Percentiles rank a stretch among this genome's conserved stretches.
Evolutionary conservation across 352 stramenopile species (phyloP).

Genomic region (Albugo candida): DNA sequence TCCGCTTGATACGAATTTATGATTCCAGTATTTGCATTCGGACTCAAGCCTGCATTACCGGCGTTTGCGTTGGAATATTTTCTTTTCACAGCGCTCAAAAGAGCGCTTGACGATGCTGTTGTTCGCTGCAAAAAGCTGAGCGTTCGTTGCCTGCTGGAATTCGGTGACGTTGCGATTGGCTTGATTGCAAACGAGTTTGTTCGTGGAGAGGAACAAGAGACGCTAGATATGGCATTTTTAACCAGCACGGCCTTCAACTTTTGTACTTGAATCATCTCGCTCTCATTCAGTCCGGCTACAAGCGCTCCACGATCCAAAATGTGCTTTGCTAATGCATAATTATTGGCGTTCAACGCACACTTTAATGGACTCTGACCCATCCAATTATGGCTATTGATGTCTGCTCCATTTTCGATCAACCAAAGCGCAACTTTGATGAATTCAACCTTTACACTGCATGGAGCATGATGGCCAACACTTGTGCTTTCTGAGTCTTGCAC

Average conservation of each 20-base stretch:
- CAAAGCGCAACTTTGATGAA: constrained; percentile 42
- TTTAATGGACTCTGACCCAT: constrained; percentile 33
- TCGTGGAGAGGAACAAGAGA: constrained; percentile 14
- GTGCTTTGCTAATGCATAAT: constrained; percentile 30
- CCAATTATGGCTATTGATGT: constrained; percentile 30
- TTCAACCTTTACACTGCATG: constrained; percentile 14
- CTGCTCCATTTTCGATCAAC: constrained; percentile 53
- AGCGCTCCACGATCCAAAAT: constrained; percentile 30
- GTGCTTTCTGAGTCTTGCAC: too few species aligned
- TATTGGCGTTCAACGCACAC: constrained; percentile 24
- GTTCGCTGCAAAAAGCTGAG: not conserved
- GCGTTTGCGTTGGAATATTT: too few species aligned
- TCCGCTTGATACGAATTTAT: not conserved
- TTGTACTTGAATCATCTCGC: constrained; percentile 23
- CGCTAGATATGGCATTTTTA: constrained; percentile 39
- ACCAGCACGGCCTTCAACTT: constrained; percentile 28
- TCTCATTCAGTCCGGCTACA: constrained; percentile 17
- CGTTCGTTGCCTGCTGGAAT: too few species aligned
- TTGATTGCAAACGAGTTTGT: constrained; percentile 4
- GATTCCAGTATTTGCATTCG: too few species aligned
- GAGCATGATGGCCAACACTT: constrained; percentile 1
- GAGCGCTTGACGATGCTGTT: not conserved
- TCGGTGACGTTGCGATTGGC: too few species aligned
- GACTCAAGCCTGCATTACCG: too few species aligned
- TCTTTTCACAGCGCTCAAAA: too few species aligned